phyloP scores from a whole-genome alignment of 495 filamentous ascomycete genomes.

The Gamarada debralockiae region DNA sequence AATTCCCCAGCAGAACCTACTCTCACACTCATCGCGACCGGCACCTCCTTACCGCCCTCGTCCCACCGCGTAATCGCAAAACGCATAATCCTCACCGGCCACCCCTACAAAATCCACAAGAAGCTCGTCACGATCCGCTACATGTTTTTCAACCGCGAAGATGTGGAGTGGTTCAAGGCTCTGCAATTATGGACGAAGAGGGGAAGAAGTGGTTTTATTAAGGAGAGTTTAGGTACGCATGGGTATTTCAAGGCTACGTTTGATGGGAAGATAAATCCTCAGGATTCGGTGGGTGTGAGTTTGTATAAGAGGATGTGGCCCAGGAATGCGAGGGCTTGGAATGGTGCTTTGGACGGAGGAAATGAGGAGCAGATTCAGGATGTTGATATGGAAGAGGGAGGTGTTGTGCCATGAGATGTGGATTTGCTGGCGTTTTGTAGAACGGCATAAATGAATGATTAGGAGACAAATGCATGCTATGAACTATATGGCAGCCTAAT shows the following conservation, averaged over 20 bases:
- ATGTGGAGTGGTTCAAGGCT: conserved; percentile 95
- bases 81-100: conserved; percentile 88
- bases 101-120: conserved; percentile 98
- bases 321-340: conserved; percentile 55
- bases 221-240: conserved; percentile 92
- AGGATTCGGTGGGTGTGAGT: conserved; percentile 89
- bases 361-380: conserved; percentile 2
- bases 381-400: conserved; percentile 16
- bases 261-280: conserved; percentile 90
- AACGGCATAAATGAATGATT: too few relatives aligned
- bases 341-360: not conserved
- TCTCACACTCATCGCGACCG: conserved; percentile 74
- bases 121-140: conserved; percentile 93
- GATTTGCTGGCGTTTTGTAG: too few relatives aligned
- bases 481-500: too few relatives aligned
- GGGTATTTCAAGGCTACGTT: conserved; percentile 99
- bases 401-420: not conserved
- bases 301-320: conserved; percentile 94
- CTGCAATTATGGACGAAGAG: conserved; percentile 91
- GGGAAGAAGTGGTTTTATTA: conserved; percentile 83
- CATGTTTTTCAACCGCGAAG: conserved; percentile 98
- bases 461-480: too few relatives aligned
- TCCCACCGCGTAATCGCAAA: conserved; percentile 84
- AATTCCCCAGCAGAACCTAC: conserved; percentile 3
- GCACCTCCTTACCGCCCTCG: conserved; percentile 78